phyloP scores from a whole-genome alignment of 768 basidiomycete genomes.

The Psilocybe subaeruginosa region DNA sequence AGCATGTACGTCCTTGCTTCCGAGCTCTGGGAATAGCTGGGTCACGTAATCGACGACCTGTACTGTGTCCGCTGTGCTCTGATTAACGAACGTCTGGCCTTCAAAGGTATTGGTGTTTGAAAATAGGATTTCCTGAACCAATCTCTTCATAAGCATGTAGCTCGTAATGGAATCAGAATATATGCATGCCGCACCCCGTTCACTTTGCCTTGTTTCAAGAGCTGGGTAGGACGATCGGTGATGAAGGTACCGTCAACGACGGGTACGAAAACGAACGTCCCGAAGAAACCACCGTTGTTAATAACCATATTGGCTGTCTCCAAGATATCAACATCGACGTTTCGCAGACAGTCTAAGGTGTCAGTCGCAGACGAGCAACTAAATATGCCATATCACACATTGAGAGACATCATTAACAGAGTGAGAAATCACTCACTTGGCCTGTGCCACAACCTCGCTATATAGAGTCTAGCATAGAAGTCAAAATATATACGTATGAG shows the following conservation, averaged over 20 bases:
- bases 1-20: slow-evolving; percentile 24
- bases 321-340: slow-evolving; percentile 30
- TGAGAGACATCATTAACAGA: background rate
- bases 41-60: slow-evolving; percentile 34
- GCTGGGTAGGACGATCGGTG: slow-evolving; percentile 40
- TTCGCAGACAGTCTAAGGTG: slow-evolving; percentile 43
- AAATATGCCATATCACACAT: background rate
- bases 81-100: slow-evolving; percentile 42
- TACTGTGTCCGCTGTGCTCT: slow-evolving; percentile 26
- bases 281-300: slow-evolving; percentile 35
- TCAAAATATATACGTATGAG: too few species aligned
- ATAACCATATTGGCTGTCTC: slow-evolving; percentile 35
- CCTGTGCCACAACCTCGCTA: slow-evolving; percentile 35
- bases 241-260: slow-evolving; percentile 54
- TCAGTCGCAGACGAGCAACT: slow-evolving; percentile 38
- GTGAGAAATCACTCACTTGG: slow-evolving; percentile 30
- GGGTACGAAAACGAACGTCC: slow-evolving; percentile 42
- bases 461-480: background rate
- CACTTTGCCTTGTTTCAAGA: slow-evolving; percentile 37
- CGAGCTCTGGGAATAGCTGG: slow-evolving; percentile 42
- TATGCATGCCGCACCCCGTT: slow-evolving; percentile 41
- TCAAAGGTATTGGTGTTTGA: slow-evolving; percentile 42
- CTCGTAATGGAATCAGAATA: background rate
- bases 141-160: background rate
- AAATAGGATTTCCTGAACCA: slow-evolving; percentile 31